Evolutionary conservation across 2,329 filamentous ascomycete species (phyloP).

Genomic region (Lecanicillium sp.): DNA sequence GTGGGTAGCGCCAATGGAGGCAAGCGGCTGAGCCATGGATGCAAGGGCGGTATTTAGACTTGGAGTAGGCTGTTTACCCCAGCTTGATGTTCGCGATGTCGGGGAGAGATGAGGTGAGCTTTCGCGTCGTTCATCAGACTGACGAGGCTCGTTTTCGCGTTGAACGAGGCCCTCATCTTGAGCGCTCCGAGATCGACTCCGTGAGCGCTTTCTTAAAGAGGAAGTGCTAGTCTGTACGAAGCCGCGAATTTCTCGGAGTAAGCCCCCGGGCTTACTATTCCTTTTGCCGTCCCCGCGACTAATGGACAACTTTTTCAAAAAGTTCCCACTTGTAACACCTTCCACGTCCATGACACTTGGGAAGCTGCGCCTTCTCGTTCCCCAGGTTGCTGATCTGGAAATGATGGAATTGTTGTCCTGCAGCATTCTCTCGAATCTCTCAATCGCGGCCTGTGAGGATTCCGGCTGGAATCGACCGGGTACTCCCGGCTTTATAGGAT

Average conservation of each 20-base stretch:
- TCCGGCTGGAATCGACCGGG: slow-evolving; percentile 34
- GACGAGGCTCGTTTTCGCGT: slow-evolving; percentile 19
- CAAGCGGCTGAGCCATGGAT: slow-evolving; percentile 45
- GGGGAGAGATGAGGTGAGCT: slow-evolving; percentile 37
- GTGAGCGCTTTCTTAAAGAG: slow-evolving; percentile 36
- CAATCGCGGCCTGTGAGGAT: slow-evolving; percentile 45
- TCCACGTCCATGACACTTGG: slow-evolving; percentile 52
- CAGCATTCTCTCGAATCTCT: slow-evolving; percentile 40
- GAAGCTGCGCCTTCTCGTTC: slow-evolving; percentile 57
- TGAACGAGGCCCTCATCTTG: slow-evolving; percentile 9
- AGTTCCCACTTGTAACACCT: slow-evolving; percentile 48
- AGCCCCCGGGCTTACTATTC: slow-evolving; percentile 34
- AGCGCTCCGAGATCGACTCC: slow-evolving; percentile 31
- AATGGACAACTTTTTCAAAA: slow-evolving; percentile 55
- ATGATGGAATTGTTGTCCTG: slow-evolving; percentile 50
- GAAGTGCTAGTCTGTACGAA: slow-evolving; percentile 40
- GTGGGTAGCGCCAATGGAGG: slow-evolving; percentile 48
- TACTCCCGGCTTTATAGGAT: slow-evolving; percentile 29
- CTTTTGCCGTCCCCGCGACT: slow-evolving; percentile 33
- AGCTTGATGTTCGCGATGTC: slow-evolving; percentile 41
- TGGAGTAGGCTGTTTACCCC: slow-evolving; percentile 42
- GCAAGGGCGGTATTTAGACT: slow-evolving; percentile 52
- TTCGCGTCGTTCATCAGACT: slow-evolving; percentile 27
- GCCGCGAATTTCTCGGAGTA: slow-evolving; percentile 41
- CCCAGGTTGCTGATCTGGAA: slow-evolving; percentile 60